A percentile compares a stretch with the other conserved stretches of the same genome.
Conservation (phyloP, 2,329 filamentous ascomycete genomes). For the Alternaria consortialis region DNA sequence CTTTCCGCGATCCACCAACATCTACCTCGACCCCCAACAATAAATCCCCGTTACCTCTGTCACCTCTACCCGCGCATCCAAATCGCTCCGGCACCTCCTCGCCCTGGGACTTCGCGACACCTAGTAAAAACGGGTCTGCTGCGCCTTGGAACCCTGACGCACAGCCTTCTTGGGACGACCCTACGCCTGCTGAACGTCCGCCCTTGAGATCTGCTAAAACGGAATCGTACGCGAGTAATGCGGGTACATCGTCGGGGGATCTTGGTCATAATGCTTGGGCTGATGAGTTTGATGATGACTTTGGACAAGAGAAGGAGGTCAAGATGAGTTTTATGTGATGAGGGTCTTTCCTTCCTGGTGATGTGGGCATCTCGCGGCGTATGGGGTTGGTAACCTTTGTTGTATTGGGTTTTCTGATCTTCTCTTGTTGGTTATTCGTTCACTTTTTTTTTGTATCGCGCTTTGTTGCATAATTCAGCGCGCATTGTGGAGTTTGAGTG, state of each 20-base stretch:
- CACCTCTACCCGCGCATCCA: constrained; percentile 3
- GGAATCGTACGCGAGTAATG: constrained; percentile 19
- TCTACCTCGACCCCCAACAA: constrained; percentile 24
- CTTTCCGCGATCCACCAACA: constrained; percentile 38
- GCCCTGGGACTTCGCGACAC: constrained; percentile 13
- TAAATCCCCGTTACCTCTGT: not conserved
- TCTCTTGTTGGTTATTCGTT: not conserved
- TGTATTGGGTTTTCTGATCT: not conserved
- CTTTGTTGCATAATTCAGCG: constrained; percentile 6
- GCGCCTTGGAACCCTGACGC: constrained; percentile 8
- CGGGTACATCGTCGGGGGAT: constrained; percentile 2
- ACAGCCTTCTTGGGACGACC: constrained; percentile 25
- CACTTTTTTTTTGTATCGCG: not conserved
- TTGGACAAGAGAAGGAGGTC: constrained; percentile 58
- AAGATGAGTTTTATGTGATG: constrained; percentile 58
- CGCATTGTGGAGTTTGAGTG: not conserved
- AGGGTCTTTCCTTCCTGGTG: not conserved
- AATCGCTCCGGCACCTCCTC: constrained; percentile 15
- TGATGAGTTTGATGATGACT: constrained; percentile 58
- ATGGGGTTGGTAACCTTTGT: not conserved
- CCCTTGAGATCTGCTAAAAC: constrained; percentile 42
- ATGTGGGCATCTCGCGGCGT: not conserved
- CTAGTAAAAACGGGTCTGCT: not conserved
- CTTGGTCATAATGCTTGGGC: constrained; percentile 58
- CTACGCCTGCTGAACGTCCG: constrained; percentile 34